A percentile compares a stretch with the other conserved stretches of the same genome.
Evolutionary conservation across 441 rosid genomes (phyloP).

Genomic region (Hura crepitans): DNA sequence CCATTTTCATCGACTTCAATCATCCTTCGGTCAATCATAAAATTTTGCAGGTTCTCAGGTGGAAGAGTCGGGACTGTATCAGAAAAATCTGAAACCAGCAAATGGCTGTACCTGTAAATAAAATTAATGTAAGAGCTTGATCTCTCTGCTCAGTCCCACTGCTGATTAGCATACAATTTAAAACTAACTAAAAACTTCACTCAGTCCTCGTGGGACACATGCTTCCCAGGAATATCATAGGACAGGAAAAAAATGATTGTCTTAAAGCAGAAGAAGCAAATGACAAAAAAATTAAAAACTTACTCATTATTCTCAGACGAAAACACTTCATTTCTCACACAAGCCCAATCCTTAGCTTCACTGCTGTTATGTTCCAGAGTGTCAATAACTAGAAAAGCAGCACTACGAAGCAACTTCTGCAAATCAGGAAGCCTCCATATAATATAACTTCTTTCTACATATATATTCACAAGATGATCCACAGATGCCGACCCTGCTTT

Average conservation of each 20-base stretch:
- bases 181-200: neutral
- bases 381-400: constrained; percentile 52
- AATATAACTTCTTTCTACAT: constrained; percentile 74
- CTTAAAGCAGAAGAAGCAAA: constrained; percentile 10
- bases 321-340: constrained; percentile 75
- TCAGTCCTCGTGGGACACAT: neutral
- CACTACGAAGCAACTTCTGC: constrained; percentile 58
- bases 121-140: neutral
- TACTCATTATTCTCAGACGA: constrained; percentile 78
- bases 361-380: constrained; percentile 46
- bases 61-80: constrained; percentile 72
- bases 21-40: constrained; percentile 63
- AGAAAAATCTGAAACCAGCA: constrained; percentile 72
- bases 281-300: constrained; percentile 28
- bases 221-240: constrained; percentile 2
- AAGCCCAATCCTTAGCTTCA: constrained; percentile 71
- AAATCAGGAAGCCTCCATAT: constrained; percentile 89
- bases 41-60: constrained; percentile 78
- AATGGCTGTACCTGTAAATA: constrained; percentile 57
- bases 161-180: constrained; percentile 3
- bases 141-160: constrained; percentile 2
- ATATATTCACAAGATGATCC: constrained; percentile 75
- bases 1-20: constrained; percentile 40
- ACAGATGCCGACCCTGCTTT: constrained; percentile 59
- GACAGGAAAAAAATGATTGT: neutral